Evolutionary conservation across 768 basidiomycete genomes (phyloP).

Genomic region (Royoungia palumana): DNA sequence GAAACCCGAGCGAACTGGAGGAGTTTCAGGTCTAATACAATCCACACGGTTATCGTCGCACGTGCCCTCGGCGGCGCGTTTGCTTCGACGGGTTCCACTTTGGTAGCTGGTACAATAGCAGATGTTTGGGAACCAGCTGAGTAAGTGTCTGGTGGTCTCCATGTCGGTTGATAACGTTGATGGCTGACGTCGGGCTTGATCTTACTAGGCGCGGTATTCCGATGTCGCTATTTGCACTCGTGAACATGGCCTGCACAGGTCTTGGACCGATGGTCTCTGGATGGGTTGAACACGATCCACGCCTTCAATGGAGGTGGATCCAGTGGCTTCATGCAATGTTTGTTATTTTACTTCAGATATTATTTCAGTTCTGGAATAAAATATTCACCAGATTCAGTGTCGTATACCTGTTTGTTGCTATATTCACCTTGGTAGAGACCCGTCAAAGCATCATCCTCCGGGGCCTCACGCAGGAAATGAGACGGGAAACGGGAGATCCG

Average conservation of each 20-base stretch:
- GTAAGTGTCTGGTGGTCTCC: slow-evolving; percentile 34
- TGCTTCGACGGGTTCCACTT: slow-evolving; percentile 62
- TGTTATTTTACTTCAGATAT: slow-evolving; percentile 7
- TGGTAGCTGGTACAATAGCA: slow-evolving; percentile 68
- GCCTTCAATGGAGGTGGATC: slow-evolving; percentile 75
- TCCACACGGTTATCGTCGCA: slow-evolving; percentile 57
- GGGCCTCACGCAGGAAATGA: slow-evolving; percentile 53
- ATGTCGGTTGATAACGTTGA: neutral
- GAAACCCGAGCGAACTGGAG: neutral
- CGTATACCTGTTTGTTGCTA: slow-evolving; percentile 46
- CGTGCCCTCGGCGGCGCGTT: slow-evolving; percentile 62
- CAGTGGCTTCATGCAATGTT: slow-evolving; percentile 76
- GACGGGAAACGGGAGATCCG: slow-evolving; percentile 63
- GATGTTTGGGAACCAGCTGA: slow-evolving; percentile 63
- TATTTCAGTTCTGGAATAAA: neutral
- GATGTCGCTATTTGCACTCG: slow-evolving; percentile 67
- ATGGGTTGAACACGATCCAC: slow-evolving; percentile 59
- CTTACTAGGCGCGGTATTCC: slow-evolving; percentile 60
- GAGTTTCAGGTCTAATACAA: slow-evolving; percentile 34
- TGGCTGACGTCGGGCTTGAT: neutral
- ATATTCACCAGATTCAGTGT: slow-evolving; percentile 45
- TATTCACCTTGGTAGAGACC: slow-evolving; percentile 66
- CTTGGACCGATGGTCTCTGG: slow-evolving; percentile 62
- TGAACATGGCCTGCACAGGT: slow-evolving; percentile 59
- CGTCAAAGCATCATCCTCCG: slow-evolving; percentile 67